Percentiles rank a stretch among this genome's conserved stretches.
Conservation (phyloP, 2,329 filamentous ascomycete species). For the Colletotrichum eremochloae region DNA sequence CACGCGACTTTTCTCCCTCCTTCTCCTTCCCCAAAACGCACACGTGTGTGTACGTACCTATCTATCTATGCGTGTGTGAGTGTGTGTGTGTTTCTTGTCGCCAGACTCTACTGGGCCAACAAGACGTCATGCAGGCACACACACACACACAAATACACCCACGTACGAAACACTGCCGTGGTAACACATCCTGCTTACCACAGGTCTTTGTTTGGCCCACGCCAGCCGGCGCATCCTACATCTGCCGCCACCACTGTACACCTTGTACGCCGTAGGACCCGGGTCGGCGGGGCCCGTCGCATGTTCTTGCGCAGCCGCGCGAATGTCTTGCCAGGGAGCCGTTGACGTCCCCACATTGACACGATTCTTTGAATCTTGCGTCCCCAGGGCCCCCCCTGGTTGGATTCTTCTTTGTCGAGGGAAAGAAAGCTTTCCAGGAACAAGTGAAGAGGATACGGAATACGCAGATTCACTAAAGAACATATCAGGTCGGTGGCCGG, state of each 20-base stretch:
- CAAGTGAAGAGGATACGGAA: neutral
- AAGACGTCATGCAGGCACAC: conserved; percentile 9
- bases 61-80: no score
- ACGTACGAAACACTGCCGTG: neutral
- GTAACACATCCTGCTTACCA: neutral
- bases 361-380: conserved; percentile 14
- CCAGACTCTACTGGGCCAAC: conserved; percentile 18
- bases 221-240: neutral
- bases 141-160: neutral
- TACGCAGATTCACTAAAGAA: no score
- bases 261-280: conserved; percentile 4
- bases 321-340: conserved; percentile 34
- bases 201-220: neutral
- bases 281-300: conserved; percentile 24
- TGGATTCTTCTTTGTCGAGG: neutral
- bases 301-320: conserved; percentile 28
- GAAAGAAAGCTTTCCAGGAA: neutral
- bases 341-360: conserved; percentile 13
- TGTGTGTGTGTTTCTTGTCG: neutral
- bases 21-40: neutral
- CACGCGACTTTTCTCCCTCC: neutral
- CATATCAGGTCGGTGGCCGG: neutral
- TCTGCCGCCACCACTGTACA: neutral
- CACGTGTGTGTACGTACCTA: neutral
- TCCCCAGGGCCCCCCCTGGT: neutral